Evolutionary conservation across 2,329 filamentous ascomycete genomes (phyloP).

Genomic region (Elsinoe arachidis): DNA sequence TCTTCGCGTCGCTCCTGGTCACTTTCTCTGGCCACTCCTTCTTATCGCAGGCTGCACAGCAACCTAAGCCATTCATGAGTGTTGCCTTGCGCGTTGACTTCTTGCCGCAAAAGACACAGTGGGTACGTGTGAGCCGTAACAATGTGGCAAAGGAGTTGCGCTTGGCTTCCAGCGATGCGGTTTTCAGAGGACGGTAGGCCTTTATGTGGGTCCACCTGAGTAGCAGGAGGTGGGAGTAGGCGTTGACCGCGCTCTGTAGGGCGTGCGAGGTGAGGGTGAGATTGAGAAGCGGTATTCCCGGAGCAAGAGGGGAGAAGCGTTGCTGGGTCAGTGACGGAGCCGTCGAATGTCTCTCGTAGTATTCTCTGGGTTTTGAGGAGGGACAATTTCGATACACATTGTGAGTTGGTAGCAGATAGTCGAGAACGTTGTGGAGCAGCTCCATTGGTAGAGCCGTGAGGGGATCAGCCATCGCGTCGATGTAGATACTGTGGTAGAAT

Average conservation of each 20-base stretch:
- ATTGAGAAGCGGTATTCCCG: conserved; percentile 16
- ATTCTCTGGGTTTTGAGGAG: not conserved
- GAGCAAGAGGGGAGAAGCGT: not conserved
- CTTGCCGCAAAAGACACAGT: conserved; percentile 28
- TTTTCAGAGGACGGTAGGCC: conserved; percentile 16
- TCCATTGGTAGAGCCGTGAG: conserved; percentile 23
- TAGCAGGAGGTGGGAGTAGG: conserved; percentile 23
- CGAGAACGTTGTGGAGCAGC: conserved; percentile 23
- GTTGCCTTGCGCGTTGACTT: conserved; percentile 20
- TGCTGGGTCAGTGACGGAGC: conserved; percentile 14
- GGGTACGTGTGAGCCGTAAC: conserved; percentile 19
- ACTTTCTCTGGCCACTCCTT: conserved; percentile 26
- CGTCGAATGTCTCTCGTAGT: conserved; percentile 10
- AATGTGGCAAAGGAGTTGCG: conserved; percentile 15
- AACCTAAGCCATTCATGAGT: conserved; percentile 23
- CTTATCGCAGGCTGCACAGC: conserved; percentile 24
- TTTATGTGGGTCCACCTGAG: conserved; percentile 21
- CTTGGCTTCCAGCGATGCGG: not conserved
- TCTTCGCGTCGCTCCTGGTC: conserved; percentile 23
- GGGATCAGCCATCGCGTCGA: not conserved
- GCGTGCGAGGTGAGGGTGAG: conserved; percentile 20
- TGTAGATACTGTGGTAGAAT: not conserved
- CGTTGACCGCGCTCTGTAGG: conserved; percentile 21
- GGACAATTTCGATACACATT: not conserved
- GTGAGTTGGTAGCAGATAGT: conserved; percentile 23